phyloP scores from a whole-genome alignment of 176 grass and related monocot species.

The Oryza longistaminata region DNA sequence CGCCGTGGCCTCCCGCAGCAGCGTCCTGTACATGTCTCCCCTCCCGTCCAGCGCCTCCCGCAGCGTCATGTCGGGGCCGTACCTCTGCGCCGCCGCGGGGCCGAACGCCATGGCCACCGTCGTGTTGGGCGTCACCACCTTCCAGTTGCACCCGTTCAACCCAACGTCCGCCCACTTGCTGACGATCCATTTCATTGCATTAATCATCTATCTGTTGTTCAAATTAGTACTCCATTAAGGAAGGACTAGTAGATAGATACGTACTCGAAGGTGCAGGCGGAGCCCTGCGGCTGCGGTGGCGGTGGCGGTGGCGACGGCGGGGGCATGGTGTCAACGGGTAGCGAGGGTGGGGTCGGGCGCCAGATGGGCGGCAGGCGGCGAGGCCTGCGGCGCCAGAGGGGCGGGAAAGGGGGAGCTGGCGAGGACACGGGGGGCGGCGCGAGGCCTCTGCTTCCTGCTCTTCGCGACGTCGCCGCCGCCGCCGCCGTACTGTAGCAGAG shows the following conservation, averaged over 20 bases:
- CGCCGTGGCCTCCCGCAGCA: constrained; percentile 82
- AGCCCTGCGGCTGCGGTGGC: not conserved
- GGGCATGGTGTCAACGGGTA: not conserved
- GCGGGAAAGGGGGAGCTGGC: not conserved
- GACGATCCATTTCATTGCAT: too few species aligned
- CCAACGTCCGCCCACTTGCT: constrained; percentile 49
- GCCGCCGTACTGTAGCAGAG: too few species aligned
- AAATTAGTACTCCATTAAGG: too few species aligned
- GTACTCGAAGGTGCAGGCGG: constrained; percentile 76
- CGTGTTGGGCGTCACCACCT: constrained; percentile 69
- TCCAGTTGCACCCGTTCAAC: constrained; percentile 60
- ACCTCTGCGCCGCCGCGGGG: constrained; percentile 56
- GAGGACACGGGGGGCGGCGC: not conserved
- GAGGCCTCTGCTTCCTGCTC: too few species aligned
- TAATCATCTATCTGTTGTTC: too few species aligned
- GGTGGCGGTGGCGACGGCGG: not conserved
- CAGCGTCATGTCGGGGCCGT: constrained; percentile 62
- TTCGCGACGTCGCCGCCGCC: too few species aligned
- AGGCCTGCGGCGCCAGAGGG: constrained; percentile 30
- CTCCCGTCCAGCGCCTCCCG: constrained; percentile 57
- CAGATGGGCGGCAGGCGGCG: constrained; percentile 39
- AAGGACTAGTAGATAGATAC: not conserved
- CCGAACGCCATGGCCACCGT: constrained; percentile 80
- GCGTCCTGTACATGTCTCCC: constrained; percentile 65
- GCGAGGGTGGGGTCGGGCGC: constrained; percentile 10